These are phyloP conservation scores for Calonectria pauciramosa DNA, from an alignment of 2,329 filamentous ascomycete genomes.

Conservation along the genomic window DNA sequence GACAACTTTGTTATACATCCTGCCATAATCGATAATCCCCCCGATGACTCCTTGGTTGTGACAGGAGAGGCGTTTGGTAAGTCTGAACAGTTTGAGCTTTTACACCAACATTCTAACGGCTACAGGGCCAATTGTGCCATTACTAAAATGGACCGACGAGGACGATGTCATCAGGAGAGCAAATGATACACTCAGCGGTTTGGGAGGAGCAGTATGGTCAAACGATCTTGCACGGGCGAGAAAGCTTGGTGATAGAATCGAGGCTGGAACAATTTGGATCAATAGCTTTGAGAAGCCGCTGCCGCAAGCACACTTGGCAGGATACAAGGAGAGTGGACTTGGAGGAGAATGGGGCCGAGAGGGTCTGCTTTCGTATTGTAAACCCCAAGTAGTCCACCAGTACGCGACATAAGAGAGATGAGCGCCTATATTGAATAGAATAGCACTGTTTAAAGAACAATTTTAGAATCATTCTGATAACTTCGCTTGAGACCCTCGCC, in stretches of 20 bases:
- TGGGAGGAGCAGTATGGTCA: neutral
- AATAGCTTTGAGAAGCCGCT: constrained; percentile 3
- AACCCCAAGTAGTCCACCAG: neutral
- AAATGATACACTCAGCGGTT: neutral
- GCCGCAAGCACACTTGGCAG: neutral
- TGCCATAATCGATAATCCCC: neutral
- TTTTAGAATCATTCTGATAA: neutral
- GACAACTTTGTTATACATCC: neutral
- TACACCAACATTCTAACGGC: neutral
- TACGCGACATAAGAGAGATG: neutral
- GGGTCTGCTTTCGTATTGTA: neutral
- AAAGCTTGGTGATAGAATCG: neutral
- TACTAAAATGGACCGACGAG: neutral
- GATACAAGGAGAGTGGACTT: neutral
- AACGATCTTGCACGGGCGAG: neutral
- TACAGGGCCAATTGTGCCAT: neutral
- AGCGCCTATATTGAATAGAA: neutral
- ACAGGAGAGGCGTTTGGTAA: neutral
- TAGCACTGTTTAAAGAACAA: neutral
- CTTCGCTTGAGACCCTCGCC: neutral
- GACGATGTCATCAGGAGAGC: neutral
- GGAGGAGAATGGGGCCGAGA: constrained; percentile 1
- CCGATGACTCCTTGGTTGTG: neutral
- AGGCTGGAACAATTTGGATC: neutral
- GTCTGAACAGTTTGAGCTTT: neutral